A percentile compares a stretch with the other conserved stretches of the same genome.
Evolutionary conservation across 805 yeast species (phyloP).

Genomic region (Wickerhamomyces chambardii): DNA sequence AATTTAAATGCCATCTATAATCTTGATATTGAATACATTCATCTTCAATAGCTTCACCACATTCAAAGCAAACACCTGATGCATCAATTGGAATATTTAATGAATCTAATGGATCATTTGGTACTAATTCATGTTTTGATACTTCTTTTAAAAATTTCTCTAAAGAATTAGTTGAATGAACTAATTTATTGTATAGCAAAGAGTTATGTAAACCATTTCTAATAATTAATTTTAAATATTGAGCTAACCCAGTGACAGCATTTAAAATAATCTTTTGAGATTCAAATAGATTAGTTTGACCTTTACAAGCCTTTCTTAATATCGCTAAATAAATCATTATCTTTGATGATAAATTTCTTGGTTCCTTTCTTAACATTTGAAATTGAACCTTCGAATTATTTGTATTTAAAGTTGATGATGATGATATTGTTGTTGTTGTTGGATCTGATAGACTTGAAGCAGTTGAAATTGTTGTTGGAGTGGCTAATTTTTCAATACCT

Average conservation of each 20-base stretch:
- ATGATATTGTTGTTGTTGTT: slow-evolving; percentile 6
- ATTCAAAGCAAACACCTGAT: slow-evolving; percentile 67
- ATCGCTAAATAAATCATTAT: slow-evolving; percentile 84
- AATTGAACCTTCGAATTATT: slow-evolving; percentile 2
- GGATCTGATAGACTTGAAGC: too few relatives aligned
- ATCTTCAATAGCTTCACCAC: slow-evolving; percentile 76
- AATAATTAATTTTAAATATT: slow-evolving; percentile 78
- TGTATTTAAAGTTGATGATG: too few relatives aligned
- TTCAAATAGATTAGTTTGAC: slow-evolving; percentile 22
- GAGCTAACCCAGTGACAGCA: slow-evolving; percentile 86
- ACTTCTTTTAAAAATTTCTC: slow-evolving; percentile 52
- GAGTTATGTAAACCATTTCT: slow-evolving; percentile 76
- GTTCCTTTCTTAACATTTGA: slow-evolving; percentile 25
- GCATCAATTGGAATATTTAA: slow-evolving; percentile 47
- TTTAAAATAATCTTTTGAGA: slow-evolving; percentile 62
- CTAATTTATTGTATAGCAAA: slow-evolving; percentile 50
- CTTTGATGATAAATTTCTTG: slow-evolving; percentile 82
- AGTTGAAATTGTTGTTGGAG: too few relatives aligned
- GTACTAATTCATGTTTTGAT: slow-evolving; percentile 33
- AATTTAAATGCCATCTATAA: slow-evolving; percentile 74
- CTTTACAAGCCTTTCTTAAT: slow-evolving; percentile 49
- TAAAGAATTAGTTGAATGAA: slow-evolving; percentile 50
- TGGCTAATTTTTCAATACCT: slow-evolving; percentile 16
- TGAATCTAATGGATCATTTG: slow-evolving; percentile 21
- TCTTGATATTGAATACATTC: slow-evolving; percentile 57